phyloP scores from a whole-genome alignment of 306 rosid genomes.

The Trifolium pratense region DNA sequence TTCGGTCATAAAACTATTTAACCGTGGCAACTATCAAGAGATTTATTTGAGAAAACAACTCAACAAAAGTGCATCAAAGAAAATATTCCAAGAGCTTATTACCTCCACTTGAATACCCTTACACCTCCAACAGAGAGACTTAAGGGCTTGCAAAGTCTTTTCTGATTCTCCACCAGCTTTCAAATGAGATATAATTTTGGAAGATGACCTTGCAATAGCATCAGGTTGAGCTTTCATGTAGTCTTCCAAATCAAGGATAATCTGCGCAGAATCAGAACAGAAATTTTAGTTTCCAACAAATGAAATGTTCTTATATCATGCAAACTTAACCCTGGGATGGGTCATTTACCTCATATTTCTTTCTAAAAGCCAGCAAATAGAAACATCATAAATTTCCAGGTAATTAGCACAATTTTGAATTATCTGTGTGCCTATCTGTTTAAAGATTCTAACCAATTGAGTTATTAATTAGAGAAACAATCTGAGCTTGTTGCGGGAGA shows the following conservation, averaged over 20 bases:
- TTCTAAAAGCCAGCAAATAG: conserved; percentile 4
- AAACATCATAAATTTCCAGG: neutral
- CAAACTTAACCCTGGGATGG: neutral
- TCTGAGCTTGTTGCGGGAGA: conserved; percentile 26
- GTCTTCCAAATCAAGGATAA: conserved; percentile 82
- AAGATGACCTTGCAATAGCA: conserved; percentile 85
- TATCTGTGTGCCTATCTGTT: neutral
- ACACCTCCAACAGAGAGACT: conserved; percentile 86
- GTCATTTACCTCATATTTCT: conserved; percentile 21
- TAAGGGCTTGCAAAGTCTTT: conserved; percentile 80
- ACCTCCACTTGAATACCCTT: conserved; percentile 97
- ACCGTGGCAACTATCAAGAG: neutral
- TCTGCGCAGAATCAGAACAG: conserved; percentile 54
- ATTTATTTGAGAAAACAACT: conserved; percentile 16
- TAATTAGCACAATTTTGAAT: conserved; percentile 22
- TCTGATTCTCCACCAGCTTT: conserved; percentile 75
- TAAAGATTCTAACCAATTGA: conserved; percentile 7
- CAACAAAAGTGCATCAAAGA: conserved; percentile 12
- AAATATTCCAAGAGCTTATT: conserved; percentile 38
- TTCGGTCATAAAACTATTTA: conserved; percentile 12
- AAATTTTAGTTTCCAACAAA: conserved; percentile 31
- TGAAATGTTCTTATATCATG: conserved; percentile 18
- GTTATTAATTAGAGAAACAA: conserved; percentile 3
- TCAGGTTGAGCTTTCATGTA: conserved; percentile 83
- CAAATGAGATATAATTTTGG: conserved; percentile 81